These are phyloP conservation scores for Taphrina flavorubra DNA, from an alignment of 1,139 yeast genomes.

Conservation along the genomic window DNA sequence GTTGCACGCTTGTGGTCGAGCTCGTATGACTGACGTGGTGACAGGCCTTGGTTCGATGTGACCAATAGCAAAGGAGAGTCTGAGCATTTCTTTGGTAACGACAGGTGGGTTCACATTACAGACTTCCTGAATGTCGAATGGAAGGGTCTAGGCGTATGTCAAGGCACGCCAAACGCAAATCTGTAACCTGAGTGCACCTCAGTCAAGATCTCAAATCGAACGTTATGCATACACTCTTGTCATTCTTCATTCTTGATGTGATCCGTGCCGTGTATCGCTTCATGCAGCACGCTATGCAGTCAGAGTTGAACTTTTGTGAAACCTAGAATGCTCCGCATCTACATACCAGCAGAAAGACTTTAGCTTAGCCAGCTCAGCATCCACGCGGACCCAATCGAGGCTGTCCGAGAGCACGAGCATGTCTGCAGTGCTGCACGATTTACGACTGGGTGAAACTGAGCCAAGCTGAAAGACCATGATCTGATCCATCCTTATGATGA, in stretches of 20 bases:
- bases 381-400: slow-evolving; percentile 12
- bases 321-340: neutral
- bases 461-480: slow-evolving; percentile 17
- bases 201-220: neutral
- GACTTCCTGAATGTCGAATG: slow-evolving; percentile 27
- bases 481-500: slow-evolving; percentile 13
- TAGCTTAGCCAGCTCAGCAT: slow-evolving; percentile 9
- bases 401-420: slow-evolving; percentile 14
- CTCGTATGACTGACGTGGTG: neutral
- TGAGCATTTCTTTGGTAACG: slow-evolving; percentile 35
- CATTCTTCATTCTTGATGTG: slow-evolving; percentile 1
- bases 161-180: slow-evolving; percentile 12
- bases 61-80: slow-evolving; percentile 22
- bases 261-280: slow-evolving; percentile 7
- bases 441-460: neutral
- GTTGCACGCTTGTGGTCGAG: neutral
- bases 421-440: neutral
- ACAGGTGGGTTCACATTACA: slow-evolving; percentile 30
- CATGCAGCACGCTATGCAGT: slow-evolving; percentile 12
- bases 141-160: slow-evolving; percentile 19
- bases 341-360: slow-evolving; percentile 16
- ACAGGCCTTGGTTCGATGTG: slow-evolving; percentile 37
- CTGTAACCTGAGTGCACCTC: neutral
- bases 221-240: neutral
- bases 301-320: neutral